A percentile compares a stretch with the other conserved stretches of the same genome.
Evolutionary conservation across 345 rosid genomes (phyloP).

Genomic region (Salix caprea): DNA sequence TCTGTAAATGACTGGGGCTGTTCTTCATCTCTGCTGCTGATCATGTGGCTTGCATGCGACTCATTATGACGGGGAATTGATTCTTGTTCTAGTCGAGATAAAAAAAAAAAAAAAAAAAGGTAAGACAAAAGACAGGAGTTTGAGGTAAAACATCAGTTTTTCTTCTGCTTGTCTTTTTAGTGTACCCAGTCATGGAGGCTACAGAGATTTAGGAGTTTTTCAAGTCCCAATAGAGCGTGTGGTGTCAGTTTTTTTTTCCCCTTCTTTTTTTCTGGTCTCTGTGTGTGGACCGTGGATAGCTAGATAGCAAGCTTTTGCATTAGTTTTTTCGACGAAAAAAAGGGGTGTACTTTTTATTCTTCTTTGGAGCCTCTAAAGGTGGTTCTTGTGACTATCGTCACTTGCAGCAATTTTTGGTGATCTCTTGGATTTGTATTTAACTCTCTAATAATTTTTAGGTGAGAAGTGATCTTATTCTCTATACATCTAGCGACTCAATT

Average conservation of each 20-base stretch:
- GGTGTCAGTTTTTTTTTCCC: neutral
- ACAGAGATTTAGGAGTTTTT: constrained; percentile 38
- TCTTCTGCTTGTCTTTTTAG: neutral
- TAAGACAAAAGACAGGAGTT: neutral
- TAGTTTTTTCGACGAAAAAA: neutral
- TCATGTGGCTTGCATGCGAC: constrained; percentile 18
- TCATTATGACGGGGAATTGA: constrained; percentile 5
- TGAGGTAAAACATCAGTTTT: neutral
- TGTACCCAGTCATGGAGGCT: constrained; percentile 34
- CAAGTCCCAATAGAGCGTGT: constrained; percentile 11
- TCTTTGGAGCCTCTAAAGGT: neutral
- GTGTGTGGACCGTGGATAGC: neutral
- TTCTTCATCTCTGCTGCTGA: constrained; percentile 11
- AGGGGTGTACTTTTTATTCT: neutral
- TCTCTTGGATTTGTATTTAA: neutral
- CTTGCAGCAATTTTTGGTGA: neutral
- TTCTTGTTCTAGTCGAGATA: constrained; percentile 19
- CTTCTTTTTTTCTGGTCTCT: neutral
- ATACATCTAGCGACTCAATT: too few relatives aligned
- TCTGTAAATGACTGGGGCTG: constrained; percentile 9
- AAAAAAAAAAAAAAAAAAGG: neutral
- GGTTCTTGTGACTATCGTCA: neutral
- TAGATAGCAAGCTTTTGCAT: neutral
- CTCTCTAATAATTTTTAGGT: constrained; percentile 15
- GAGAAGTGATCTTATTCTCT: constrained; percentile 1